Base-by-base conservation (phyloP, 352 stramenopile genomes). In the Blastocystis hominis region DNA sequence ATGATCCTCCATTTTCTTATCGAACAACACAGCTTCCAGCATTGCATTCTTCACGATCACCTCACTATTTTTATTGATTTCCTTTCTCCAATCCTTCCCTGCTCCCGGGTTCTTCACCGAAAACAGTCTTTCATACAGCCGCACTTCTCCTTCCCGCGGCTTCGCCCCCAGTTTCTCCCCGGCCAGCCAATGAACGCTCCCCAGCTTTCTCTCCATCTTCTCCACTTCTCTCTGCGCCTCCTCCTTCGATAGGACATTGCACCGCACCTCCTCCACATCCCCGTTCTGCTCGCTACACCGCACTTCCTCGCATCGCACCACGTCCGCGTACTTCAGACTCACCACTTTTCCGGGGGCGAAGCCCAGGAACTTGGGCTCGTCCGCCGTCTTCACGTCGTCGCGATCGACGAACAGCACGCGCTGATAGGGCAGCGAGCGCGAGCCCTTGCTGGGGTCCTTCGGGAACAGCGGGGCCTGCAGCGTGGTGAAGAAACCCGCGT, bases 61-160 rank as follows among this genome's bases (percentile, higher is more conserved):
- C 87, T 94, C 91, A 69, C 90, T 93, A 54, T 93, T 77, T 40
- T 90, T 62, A 87, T 95, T 94, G 54, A 95, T 75, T 89, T 94
- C 90, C 36, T 93, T 90, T 88, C 94, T 91, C 93, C 93, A 96
- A 20, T 91, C 91, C 10, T 87, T 54, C 44, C 55, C 17, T 40
- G 91, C 92, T 90, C 2, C 90, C 62, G 93, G 93, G 72, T 93
- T 91, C 0, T 95, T 93, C 47, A 97, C 94, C 76, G 93, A 95
- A 89, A 99, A 99, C 50, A 99, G 91, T 89, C 98, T 93, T 88
- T 94, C 95, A 91, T 99, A 99, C 61, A 98, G 91, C 72, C 96
- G 94, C 46, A 98, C 92, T 89, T 99, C 95, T 46, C 93, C 89
- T 56, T 89, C 88, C 0, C 90, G 90, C 17, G 80, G 76, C 91